A percentile compares a stretch with the other conserved stretches of the same genome.
These are phyloP conservation scores for Microcos paniculata DNA, from an alignment of 345 rosid species.

Conservation along the genomic window DNA sequence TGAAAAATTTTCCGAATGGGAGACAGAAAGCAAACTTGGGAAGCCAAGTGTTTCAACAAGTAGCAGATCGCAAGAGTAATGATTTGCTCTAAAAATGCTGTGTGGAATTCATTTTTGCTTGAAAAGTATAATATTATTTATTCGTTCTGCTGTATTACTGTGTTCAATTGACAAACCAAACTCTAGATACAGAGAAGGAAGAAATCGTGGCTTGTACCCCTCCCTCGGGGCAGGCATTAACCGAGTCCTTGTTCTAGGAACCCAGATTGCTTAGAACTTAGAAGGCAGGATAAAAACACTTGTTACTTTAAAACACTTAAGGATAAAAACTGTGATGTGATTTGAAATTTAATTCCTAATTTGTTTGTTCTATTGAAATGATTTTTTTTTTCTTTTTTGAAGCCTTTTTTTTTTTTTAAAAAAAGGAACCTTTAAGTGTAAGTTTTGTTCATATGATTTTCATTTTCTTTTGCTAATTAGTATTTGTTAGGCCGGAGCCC, in stretches of 20 bases:
- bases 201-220: too few relatives aligned
- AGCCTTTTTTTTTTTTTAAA: too few relatives aligned
- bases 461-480: too few relatives aligned
- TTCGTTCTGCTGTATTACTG: not conserved
- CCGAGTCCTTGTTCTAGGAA: too few relatives aligned
- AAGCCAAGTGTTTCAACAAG: not conserved
- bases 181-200: not conserved
- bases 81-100: not conserved
- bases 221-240: too few relatives aligned
- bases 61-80: not conserved
- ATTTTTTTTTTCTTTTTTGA: too few relatives aligned
- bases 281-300: too few relatives aligned
- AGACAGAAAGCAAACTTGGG: not conserved
- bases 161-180: not conserved
- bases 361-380: too few relatives aligned
- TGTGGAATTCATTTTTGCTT: not conserved
- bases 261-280: too few relatives aligned
- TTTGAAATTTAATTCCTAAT: too few relatives aligned
- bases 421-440: not conserved
- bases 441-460: not conserved
- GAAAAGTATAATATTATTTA: not conserved
- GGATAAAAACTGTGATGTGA: too few relatives aligned
- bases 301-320: too few relatives aligned
- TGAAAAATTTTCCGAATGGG: slow-evolving; percentile 9
- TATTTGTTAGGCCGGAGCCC: not conserved